phyloP scores from a whole-genome alignment of 2,329 filamentous ascomycete species.

The Epichloe coenophiala region DNA sequence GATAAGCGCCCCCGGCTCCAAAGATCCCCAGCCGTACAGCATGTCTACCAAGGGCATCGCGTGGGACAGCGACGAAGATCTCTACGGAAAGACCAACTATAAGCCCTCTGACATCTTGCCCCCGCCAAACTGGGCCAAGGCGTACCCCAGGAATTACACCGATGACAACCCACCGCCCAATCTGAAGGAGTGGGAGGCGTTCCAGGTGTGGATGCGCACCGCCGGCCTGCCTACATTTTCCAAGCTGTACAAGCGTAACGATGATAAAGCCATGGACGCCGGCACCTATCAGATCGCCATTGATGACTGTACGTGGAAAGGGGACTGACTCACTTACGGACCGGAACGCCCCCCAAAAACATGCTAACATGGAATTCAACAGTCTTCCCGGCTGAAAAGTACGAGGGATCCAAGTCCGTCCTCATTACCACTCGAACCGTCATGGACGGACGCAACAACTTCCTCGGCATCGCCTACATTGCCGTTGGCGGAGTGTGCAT shows the following conservation, averaged over 20 bases:
- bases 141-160: conserved; percentile 60
- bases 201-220: conserved; percentile 98
- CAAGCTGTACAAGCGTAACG: conserved; percentile 81
- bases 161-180: conserved; percentile 52
- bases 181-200: conserved; percentile 62
- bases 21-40: conserved; percentile 40
- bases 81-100: conserved; percentile 64
- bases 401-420: conserved; percentile 80
- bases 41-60: conserved; percentile 76
- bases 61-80: conserved; percentile 68
- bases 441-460: conserved; percentile 89
- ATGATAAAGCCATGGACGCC: conserved; percentile 48
- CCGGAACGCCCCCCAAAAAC: no score
- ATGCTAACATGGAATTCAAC: neutral
- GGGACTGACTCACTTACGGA: no score
- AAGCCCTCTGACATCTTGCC: conserved; percentile 53
- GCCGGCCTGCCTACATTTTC: conserved; percentile 88
- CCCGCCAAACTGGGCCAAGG: conserved; percentile 70
- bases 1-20: conserved; percentile 31
- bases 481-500: conserved; percentile 91
- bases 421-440: conserved; percentile 81
- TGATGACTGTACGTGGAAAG: conserved; percentile 52
- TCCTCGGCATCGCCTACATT: conserved; percentile 91
- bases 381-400: conserved; percentile 72
- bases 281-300: conserved; percentile 71